phyloP scores from a whole-genome alignment of 176 grass and related monocot genomes.

The Hordeum vulgare region MorexV3_pseudomolecules_assembly NC_058524.1:361812012-361812511 shows the following conservation, averaged over 20 bases:
- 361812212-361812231: constrained; percentile 75
- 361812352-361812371: constrained; percentile 96
- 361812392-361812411: background rate
- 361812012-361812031: constrained; percentile 94
- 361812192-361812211: background rate
- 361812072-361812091: constrained; percentile 98
- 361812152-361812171: background rate
- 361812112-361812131: constrained; percentile 16
- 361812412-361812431: constrained; percentile 9
- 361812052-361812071: constrained; percentile 83
- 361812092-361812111: constrained; percentile 95
- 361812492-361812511: constrained; percentile 2
- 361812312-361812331: constrained; percentile 71
- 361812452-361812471: constrained; percentile 1
- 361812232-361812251: constrained; percentile 99
- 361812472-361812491: background rate
- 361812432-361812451: constrained; percentile 17
- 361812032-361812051: constrained; percentile 93
- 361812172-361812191: constrained; percentile 6
- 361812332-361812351: constrained; percentile 97
- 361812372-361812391: constrained; percentile 47
- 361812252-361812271: constrained; percentile 92
- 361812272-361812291: constrained; percentile 96
- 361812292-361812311: constrained; percentile 73
- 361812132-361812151: constrained; percentile 14